Percentiles rank a stretch among this genome's conserved stretches.
Evolutionary conservation across 192 early-diverging fungal species (phyloP).

Genomic region (Coemansia erecta): DNA sequence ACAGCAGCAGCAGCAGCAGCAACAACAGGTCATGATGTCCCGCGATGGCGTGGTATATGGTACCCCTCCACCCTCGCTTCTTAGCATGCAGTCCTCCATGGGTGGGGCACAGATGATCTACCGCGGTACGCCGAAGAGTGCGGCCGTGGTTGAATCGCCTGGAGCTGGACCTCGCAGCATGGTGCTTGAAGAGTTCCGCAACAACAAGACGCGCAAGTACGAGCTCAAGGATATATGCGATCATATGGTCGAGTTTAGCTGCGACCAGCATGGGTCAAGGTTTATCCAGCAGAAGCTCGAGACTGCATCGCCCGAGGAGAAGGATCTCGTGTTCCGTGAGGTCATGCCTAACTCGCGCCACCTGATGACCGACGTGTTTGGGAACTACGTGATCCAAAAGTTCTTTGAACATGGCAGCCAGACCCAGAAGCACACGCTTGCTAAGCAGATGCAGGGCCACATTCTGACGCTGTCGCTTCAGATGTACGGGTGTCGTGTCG

Average conservation of each 20-base stretch:
- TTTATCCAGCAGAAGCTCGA: slow-evolving; percentile 99
- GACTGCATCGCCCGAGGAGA: slow-evolving; percentile 87
- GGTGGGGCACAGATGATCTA: slow-evolving; percentile 32
- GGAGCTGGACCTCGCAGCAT: slow-evolving; percentile 73
- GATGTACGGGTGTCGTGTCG: slow-evolving; percentile 99
- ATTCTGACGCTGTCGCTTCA: slow-evolving; percentile 91
- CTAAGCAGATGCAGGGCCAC: slow-evolving; percentile 95
- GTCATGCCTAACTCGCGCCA: slow-evolving; percentile 86
- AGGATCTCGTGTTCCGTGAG: slow-evolving; percentile 96
- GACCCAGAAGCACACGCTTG: slow-evolving; percentile 88
- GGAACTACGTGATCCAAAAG: slow-evolving; percentile 99
- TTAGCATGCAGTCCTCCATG: slow-evolving; percentile 21
- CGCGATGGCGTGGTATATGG: slow-evolving; percentile 46
- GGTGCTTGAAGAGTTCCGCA: slow-evolving; percentile 95
- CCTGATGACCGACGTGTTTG: slow-evolving; percentile 99
- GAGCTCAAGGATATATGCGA: slow-evolving; percentile 94
- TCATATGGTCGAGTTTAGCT: slow-evolving; percentile 96
- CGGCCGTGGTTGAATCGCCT: slow-evolving; percentile 41
- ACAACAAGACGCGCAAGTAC: slow-evolving; percentile 96
- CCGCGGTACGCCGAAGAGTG: slow-evolving; percentile 34
- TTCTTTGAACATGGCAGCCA: slow-evolving; percentile 98
- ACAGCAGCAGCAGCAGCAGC: slow-evolving; percentile 18
- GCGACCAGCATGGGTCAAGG: slow-evolving; percentile 97
- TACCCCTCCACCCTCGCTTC: slow-evolving; percentile 41
- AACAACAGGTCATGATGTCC: slow-evolving; percentile 22